Base-by-base conservation (phyloP, 371 early-diverging fungal genomes). In the Mucor circinelloides region DNA sequence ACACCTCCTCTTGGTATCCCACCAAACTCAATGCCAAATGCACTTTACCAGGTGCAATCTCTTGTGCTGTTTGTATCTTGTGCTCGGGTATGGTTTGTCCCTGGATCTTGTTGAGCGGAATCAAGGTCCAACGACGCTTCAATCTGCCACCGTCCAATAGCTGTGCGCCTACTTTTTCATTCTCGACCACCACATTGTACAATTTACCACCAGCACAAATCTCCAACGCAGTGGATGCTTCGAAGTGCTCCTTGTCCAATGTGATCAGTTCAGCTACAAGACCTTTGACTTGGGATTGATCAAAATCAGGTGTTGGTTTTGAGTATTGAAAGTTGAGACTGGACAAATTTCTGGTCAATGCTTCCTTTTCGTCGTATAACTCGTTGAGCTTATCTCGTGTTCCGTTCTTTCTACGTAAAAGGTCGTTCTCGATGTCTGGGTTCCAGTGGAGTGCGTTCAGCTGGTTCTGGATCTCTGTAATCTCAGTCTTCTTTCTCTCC, bases 41-140 rank as follows among this genome's bases (percentile, higher is more conserved):
- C 19, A 93, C 94, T 65, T 92, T 89, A 9, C 93, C 97, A 2
- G 94, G 94, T 0, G 93, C 93, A 4, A 96, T 66, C 23, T 75
- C 76, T 70, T 93, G 81, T 34, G 98, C 97, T 0, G 82, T 73
- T 0, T 80, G 74, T n/a, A 94, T 67, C 66, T 81, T 80, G 87
- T 60, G 13, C 13, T 91, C 87, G 8, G 89, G 81, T 12, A 91
- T 81, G 60, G 65, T 82, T 62, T 80, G 86, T 0, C 91, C 84
- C 27, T 82, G 78, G 50, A 99, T 98, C 75, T 97, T 97, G 88
- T 97, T 98, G 10, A 99, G 81, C 7, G 99, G 99, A 66, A 99
- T 97, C 31, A 99, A 85, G 6, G 97, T 98, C 34, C 95, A 93
- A n/a, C 97, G 89, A 52, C 89, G 91, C 52, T 88, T 85, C 7